Base-by-base conservation (phyloP, 2,329 filamentous ascomycete species). In the Hymenoscyphus occultus region DNA sequence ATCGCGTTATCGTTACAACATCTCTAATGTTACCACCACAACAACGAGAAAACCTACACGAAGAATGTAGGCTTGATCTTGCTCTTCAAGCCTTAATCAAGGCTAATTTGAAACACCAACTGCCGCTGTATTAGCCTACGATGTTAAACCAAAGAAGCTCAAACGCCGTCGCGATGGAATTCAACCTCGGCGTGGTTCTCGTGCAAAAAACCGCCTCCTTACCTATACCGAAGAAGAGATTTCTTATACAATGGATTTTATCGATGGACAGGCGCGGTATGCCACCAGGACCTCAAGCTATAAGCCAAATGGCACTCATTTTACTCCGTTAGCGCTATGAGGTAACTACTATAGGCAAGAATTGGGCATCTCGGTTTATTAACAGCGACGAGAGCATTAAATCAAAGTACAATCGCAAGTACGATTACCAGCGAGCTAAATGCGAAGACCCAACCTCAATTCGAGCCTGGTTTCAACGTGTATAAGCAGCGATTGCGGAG, bases 401-500 rank as follows among this genome's bases (percentile, higher is more conserved):
- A 48, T 57, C 65, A 13, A 14, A 40, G 16, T 68, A 59, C 45
- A 64, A 48, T 32, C 58, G 65, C 19, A 65, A 63, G 31, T 63
- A 63, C 42, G 64, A 67, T 56, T 65, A 67, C 56, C 16, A 67
- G 48, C 14, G 64, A 39, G 65, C 61, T 14, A 62, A 67, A 67
- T 65, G 59, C 54, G 62, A 67, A 67, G 62, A n/a, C 61, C 57
- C 61, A 35, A 58, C 14, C 6, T 31, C 60, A 19, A 60, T 67
- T 57, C 10, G 40, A 58, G 59, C 28, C 31, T 68, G 59, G 67
- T 68, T 68, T 59, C 35, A 59, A 28, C 65, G 48, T 32, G 60
- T 65, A 63, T 48, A 57, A 57, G 64, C 67, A 58, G 67, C 42
- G 62, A 64, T 62, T 51, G 51, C 40, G n/a, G 64, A 67, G 58